Conservation (phyloP, 2,329 filamentous ascomycete species). For the Diaporthe sp. region DNA sequence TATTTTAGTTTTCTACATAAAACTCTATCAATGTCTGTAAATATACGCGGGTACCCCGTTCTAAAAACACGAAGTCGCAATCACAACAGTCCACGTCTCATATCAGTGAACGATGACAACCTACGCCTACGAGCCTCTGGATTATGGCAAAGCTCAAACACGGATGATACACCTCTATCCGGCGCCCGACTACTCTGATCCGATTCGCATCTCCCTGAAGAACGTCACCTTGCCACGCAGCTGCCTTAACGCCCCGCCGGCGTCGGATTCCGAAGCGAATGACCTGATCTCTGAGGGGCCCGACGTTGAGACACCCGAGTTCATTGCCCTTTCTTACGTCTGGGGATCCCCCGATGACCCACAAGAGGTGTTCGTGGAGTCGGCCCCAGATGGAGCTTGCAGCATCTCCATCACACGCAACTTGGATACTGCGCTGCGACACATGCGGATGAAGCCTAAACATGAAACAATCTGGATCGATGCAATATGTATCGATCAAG, state of each 20-base stretch:
- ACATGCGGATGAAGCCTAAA: background rate
- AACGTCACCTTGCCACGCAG: background rate
- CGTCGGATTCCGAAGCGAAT: background rate
- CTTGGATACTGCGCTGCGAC: background rate
- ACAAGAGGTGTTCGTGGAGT: background rate
- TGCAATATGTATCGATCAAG: constrained; percentile 12
- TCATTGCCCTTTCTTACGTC: background rate
- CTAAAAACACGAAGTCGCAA: background rate
- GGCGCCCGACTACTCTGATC: background rate
- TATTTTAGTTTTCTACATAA: background rate
- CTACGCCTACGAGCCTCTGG: constrained; percentile 11
- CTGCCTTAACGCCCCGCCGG: background rate
- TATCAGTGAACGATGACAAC: background rate
- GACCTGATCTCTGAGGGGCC: background rate
- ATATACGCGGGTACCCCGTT: background rate
- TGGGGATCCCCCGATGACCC: constrained; percentile 6
- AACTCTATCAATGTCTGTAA: background rate
- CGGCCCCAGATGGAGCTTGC: background rate
- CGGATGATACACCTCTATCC: background rate
- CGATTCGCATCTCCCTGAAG: background rate
- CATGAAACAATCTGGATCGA: background rate
- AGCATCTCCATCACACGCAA: background rate
- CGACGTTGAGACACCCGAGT: background rate
- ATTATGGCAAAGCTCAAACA: background rate
- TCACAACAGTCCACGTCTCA: background rate